Conservation (phyloP, 768 basidiomycete species). For the Pleurotus platypus region DNA sequence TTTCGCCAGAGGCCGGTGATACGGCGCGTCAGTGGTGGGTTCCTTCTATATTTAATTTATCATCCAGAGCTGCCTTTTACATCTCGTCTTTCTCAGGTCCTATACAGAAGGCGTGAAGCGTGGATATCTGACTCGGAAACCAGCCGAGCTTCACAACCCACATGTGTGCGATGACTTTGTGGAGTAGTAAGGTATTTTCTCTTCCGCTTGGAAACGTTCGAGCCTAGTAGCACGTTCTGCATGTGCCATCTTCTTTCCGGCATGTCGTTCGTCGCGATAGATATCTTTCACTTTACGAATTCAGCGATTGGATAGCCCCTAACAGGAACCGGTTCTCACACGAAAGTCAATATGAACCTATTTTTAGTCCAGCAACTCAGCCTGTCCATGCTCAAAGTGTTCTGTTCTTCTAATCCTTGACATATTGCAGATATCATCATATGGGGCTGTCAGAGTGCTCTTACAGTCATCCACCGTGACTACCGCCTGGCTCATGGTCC, state of each 20-base stretch:
- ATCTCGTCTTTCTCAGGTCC: constrained; percentile 44
- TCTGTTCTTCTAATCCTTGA: background rate
- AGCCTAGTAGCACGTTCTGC: no score
- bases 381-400: background rate
- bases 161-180: constrained; percentile 62
- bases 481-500: background rate
- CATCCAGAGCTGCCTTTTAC: background rate
- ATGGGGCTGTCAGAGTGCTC: background rate
- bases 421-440: background rate
- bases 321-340: no score
- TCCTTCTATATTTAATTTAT: background rate
- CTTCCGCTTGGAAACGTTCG: no score
- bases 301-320: no score
- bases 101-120: constrained; percentile 57
- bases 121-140: constrained; percentile 65
- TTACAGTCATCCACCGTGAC: background rate
- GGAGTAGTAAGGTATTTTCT: background rate
- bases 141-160: constrained; percentile 49
- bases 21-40: constrained; percentile 64
- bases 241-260: no score
- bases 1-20: constrained; percentile 43
- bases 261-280: no score
- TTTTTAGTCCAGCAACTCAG: no score
- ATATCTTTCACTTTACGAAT: no score
- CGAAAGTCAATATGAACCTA: no score